Percentiles rank a stretch among this genome's conserved stretches.
Evolutionary conservation across 148 eudicot genomes (phyloP).

Genomic region (Dianthus caryophyllus): DNA sequence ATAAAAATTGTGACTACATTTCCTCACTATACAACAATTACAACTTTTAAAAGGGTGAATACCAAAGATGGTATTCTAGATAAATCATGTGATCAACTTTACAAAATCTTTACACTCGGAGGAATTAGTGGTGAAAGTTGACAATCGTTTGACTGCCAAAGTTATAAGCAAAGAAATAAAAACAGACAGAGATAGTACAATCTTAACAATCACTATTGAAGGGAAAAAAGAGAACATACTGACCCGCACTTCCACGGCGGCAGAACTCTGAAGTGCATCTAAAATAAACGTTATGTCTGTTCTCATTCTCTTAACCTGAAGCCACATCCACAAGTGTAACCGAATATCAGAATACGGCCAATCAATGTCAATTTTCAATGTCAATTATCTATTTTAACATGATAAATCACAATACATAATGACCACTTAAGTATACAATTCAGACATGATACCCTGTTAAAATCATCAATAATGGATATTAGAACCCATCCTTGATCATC

Average conservation of each 20-base stretch:
- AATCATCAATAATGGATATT: slow-evolving; percentile 65
- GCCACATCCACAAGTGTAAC: slow-evolving; percentile 12
- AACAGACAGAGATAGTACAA: background rate
- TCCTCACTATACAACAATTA: too few species aligned
- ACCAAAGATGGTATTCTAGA: too few species aligned
- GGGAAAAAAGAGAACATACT: slow-evolving; percentile 1
- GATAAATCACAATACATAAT: background rate
- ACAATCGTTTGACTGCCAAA: background rate
- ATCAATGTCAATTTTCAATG: background rate
- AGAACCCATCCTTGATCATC: slow-evolving; percentile 91
- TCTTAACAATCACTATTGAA: background rate
- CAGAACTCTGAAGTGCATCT: slow-evolving; percentile 69
- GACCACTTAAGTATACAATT: too few species aligned
- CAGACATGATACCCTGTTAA: slow-evolving; percentile 61
- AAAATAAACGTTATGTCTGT: slow-evolving; percentile 67
- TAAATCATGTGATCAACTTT: too few species aligned
- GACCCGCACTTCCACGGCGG: slow-evolving; percentile 78
- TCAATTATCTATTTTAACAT: background rate
- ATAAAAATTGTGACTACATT: too few species aligned
- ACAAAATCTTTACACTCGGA: too few species aligned
- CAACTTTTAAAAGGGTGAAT: too few species aligned
- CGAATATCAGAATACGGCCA: background rate
- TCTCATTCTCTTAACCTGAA: slow-evolving; percentile 83
- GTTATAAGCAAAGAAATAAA: background rate
- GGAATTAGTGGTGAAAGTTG: too few species aligned